A percentile compares a stretch with the other conserved stretches of the same genome.
Conservation (phyloP, 2,329 filamentous ascomycete species). For the Epichloe sylvatica region DNA sequence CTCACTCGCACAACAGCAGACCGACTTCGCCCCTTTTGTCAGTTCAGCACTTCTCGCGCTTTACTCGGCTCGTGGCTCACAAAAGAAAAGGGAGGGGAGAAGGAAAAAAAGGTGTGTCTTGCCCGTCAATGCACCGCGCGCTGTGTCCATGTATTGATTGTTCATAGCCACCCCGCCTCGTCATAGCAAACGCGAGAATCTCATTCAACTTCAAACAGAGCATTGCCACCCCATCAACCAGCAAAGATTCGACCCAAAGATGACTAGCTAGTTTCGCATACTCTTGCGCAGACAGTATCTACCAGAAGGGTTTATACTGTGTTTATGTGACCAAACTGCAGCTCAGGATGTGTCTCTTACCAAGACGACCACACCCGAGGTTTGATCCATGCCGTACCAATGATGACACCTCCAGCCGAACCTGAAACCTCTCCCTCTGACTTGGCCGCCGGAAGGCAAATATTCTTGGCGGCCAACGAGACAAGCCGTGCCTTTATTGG, state of each 20-base stretch:
- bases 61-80: no score
- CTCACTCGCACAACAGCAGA: no score
- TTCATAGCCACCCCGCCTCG: background rate
- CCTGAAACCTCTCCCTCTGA: background rate
- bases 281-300: background rate
- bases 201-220: background rate
- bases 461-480: slow-evolving; percentile 4
- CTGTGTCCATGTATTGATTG: background rate
- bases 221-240: background rate
- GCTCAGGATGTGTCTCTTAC: background rate
- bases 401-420: background rate
- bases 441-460: background rate
- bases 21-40: background rate
- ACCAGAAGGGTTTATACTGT: background rate
- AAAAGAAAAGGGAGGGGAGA: background rate
- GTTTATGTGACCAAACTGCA: background rate
- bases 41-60: no score
- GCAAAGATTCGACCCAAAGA: no score
- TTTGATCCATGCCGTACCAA: background rate
- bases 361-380: background rate
- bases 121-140: background rate
- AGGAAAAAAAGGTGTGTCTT: background rate
- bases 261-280: no score
- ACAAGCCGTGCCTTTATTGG: slow-evolving; percentile 4
- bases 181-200: background rate